Evolutionary conservation across 257 asterid genomes (phyloP).

Genomic region (Solanum sparsipilum): DNA sequence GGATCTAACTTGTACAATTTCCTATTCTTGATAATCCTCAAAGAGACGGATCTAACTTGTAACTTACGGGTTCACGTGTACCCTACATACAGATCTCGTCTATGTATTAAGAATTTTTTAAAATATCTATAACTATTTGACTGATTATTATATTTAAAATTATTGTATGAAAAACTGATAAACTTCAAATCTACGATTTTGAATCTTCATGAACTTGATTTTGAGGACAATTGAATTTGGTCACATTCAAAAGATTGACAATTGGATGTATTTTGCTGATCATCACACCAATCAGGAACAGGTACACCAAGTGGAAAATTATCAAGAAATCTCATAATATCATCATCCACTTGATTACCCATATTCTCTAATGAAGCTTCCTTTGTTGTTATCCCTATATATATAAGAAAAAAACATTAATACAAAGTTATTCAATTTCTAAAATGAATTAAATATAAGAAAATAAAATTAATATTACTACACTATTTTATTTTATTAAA

Average conservation of each 20-base stretch:
- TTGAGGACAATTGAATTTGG: conserved; percentile 13
- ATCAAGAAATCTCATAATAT: conserved; percentile 43
- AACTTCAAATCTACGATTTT: not conserved
- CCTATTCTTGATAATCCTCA: no score
- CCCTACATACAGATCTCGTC: not conserved
- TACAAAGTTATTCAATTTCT: not conserved
- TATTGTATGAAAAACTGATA: not conserved
- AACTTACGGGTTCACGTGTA: not conserved
- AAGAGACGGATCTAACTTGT: not conserved
- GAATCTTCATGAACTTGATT: conserved; percentile 9
- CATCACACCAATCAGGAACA: conserved; percentile 41
- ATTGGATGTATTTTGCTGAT: not conserved
- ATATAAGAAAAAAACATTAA: not conserved
- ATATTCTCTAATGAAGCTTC: conserved; percentile 7
- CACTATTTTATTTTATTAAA: not conserved
- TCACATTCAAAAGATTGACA: conserved; percentile 7
- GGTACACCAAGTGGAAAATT: conserved; percentile 46
- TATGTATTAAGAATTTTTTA: not conserved
- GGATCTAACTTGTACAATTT: conserved; percentile 1
- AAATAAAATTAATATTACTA: not conserved
- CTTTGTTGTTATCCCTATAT: not conserved
- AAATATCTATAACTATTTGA: not conserved
- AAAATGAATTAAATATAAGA: not conserved
- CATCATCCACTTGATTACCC: conserved; percentile 35
- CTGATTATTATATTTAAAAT: not conserved